phyloP scores from a whole-genome alignment of 23 red algal genomes.

The Gracilaria gracilis region DNA sequence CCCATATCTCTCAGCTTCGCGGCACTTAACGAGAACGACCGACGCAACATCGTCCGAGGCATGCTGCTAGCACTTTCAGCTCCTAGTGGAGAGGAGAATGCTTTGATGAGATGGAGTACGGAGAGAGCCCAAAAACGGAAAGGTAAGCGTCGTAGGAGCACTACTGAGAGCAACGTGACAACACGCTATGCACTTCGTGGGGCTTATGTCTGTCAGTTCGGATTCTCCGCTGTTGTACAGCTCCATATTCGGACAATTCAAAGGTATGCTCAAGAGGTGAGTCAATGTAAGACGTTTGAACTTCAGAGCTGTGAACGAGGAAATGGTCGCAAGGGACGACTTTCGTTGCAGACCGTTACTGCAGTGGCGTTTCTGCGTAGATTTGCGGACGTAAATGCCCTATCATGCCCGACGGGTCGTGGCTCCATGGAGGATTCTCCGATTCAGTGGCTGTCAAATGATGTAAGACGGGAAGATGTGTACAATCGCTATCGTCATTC shows the following conservation, averaged over 20 bases:
- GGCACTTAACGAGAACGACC: background rate
- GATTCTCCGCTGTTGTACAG: background rate
- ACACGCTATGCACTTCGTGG: background rate
- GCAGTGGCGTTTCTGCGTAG: conserved; percentile 15
- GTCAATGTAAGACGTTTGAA: background rate
- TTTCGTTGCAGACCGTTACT: background rate
- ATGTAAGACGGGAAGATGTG: no score
- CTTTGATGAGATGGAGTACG: background rate
- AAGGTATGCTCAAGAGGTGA: background rate
- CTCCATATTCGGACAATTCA: background rate
- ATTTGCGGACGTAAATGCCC: conserved; percentile 6
- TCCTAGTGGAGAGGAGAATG: background rate
- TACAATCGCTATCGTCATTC: no score
- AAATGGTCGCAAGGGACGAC: background rate
- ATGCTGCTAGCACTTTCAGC: background rate
- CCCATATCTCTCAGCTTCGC: background rate
- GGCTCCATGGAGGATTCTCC: no score
- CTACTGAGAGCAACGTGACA: background rate
- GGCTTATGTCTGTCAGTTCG: background rate
- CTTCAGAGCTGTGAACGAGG: background rate
- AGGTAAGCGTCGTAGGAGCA: background rate
- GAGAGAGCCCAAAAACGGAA: background rate
- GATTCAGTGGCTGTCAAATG: no score
- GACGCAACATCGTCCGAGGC: background rate
- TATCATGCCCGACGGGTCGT: conserved; percentile 16